Evolutionary conservation across 1,284 basidiomycete genomes (phyloP), one percentile per base, ranked within the genome.

Genomic region (Marasmius tenuissimus): DNA sequence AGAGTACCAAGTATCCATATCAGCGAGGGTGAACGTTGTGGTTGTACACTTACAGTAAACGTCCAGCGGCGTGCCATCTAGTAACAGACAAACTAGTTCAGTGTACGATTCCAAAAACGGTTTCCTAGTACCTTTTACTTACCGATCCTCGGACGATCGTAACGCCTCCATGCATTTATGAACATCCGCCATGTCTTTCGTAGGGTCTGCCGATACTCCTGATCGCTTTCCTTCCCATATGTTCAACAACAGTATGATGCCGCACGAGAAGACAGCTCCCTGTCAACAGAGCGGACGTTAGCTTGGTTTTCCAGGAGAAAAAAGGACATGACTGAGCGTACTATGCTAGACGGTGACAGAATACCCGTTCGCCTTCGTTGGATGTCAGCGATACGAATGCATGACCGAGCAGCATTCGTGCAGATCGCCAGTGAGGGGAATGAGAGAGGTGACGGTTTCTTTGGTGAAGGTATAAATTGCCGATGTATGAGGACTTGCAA

Each of bases 371-470:
- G 35, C 16, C 20, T 33, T n/a, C 52, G 52, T n/a, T 54, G 52
- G n/a, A 81, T 75, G 65, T 92, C 87, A 35, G 88, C 76, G 37
- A 94, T 82, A 69, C 91, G 91, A 38, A 83, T 85, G 63, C 88
- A 91, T 2, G 88, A 87, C 18, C 92, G 79, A 0, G 93, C 90
- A 1, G 92, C 93, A 64, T 92, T 93, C 20, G 88, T 88, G 72
- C 92, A 94, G 55, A 94, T 93, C 0, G 91, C 88, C 16, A 94
- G 79, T 0, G 91, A 92, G 0, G 93, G 89, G 61, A 78, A 87
- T 71, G 85, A 78, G 1, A 87, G 71, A 0, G 82, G 77, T 0
- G 85, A 83, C 0, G 82, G 81, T 62, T 83, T 83, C 53, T 90
- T 89, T 59, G 94, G 52, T 54, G 52, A 37, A n/a, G 52, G 52